Conservation (phyloP, 2,329 filamentous ascomycete species). For the Teratosphaeria epicoccoides region DNA sequence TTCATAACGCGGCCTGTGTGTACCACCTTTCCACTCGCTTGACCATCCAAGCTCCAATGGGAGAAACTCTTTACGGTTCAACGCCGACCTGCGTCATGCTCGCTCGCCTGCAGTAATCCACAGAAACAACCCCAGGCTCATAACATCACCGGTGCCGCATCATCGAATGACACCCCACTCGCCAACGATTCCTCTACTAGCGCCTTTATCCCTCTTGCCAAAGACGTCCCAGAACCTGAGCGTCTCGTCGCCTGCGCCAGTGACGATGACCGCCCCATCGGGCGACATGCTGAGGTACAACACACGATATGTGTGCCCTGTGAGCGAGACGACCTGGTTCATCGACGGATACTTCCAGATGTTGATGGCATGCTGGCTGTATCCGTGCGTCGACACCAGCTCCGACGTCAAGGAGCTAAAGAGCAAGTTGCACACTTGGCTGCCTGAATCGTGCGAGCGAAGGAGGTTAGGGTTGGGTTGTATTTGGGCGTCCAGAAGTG, state of each 20-base stretch:
- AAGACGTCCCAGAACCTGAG: slow-evolving; percentile 96
- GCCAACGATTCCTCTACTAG: slow-evolving; percentile 46
- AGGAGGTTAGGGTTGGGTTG: slow-evolving; percentile 36
- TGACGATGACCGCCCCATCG: slow-evolving; percentile 86
- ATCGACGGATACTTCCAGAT: slow-evolving; percentile 99
- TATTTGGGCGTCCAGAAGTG: not conserved
- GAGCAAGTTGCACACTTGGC: slow-evolving; percentile 95
- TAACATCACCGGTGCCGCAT: not conserved
- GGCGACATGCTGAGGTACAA: slow-evolving; percentile 96
- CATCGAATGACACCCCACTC: slow-evolving; percentile 67
- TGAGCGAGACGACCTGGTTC: slow-evolving; percentile 91
- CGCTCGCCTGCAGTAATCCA: not conserved
- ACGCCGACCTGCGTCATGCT: not conserved
- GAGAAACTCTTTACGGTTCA: too few relatives aligned
- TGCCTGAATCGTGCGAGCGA: slow-evolving; percentile 90
- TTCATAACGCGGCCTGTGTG: too few relatives aligned
- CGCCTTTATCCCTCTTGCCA: slow-evolving; percentile 55
- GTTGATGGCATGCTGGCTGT: slow-evolving; percentile 96
- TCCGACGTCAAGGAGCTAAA: slow-evolving; percentile 98
- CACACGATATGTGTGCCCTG: slow-evolving; percentile 92
- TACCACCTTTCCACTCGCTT: too few relatives aligned
- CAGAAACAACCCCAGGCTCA: not conserved
- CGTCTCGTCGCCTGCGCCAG: slow-evolving; percentile 92
- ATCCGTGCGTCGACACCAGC: slow-evolving; percentile 92
- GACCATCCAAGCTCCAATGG: too few relatives aligned